A percentile compares a stretch with the other conserved stretches of the same genome.
These are phyloP conservation scores for Herpetomonas tarakana DNA, from an alignment of 208 protist species.

Conservation along the genomic window DNA sequence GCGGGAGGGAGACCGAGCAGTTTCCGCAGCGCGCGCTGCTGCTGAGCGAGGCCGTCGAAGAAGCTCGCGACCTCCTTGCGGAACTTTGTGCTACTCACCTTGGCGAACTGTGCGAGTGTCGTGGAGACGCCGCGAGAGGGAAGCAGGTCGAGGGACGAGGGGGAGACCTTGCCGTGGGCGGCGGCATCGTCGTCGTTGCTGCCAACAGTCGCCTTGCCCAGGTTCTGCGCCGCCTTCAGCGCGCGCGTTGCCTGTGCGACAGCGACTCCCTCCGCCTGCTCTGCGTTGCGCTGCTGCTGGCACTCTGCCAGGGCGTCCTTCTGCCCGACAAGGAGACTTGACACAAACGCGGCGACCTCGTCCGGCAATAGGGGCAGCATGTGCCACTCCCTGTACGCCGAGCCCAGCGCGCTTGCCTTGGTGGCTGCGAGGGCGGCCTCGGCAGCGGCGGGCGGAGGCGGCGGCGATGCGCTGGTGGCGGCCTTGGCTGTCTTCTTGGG, in stretches of 20 bases:
- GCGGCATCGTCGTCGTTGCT: neutral
- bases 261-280: constrained; percentile 11
- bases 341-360: constrained; percentile 48
- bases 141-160: neutral
- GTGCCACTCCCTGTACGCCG: constrained; percentile 21
- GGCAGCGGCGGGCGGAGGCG: neutral
- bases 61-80: constrained; percentile 76
- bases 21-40: constrained; percentile 52
- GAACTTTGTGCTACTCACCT: constrained; percentile 58
- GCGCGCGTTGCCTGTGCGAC: constrained; percentile 1
- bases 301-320: constrained; percentile 17
- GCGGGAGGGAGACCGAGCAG: constrained; percentile 40
- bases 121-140: neutral
- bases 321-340: constrained; percentile 33
- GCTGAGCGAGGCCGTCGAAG: constrained; percentile 49
- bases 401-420: neutral
- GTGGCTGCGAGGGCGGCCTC: neutral
- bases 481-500: no score
- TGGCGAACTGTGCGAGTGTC: constrained; percentile 6
- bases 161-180: neutral
- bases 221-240: neutral
- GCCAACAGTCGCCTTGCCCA: no score
- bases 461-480: neutral
- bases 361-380: constrained; percentile 48
- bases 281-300: constrained; percentile 18